phyloP scores from a whole-genome alignment of 257 asterid genomes.

The Scutellaria minor region DNA sequence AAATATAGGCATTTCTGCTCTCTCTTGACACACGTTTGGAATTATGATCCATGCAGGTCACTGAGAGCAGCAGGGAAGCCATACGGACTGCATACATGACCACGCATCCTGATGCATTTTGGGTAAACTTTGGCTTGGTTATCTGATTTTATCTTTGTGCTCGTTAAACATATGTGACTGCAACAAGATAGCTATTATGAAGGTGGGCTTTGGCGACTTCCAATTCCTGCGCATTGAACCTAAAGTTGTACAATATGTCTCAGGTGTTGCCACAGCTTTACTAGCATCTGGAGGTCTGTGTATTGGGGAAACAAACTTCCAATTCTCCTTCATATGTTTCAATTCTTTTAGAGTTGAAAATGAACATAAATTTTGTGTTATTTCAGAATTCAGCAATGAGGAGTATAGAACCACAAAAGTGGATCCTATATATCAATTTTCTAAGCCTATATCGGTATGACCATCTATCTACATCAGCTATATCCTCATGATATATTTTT shows the following conservation, averaged over 20 bases:
- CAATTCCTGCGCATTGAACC: constrained; percentile 78
- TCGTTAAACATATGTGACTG: neutral
- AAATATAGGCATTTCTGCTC: neutral
- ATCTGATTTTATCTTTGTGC: constrained; percentile 4
- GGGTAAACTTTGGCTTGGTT: constrained; percentile 59
- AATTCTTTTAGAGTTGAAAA: neutral
- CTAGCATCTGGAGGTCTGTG: constrained; percentile 77
- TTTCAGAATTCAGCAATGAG: constrained; percentile 71
- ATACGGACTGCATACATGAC: constrained; percentile 74
- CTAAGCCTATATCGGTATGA: constrained; percentile 76
- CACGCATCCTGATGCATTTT: constrained; percentile 85
- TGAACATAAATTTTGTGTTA: neutral
- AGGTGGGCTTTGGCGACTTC: constrained; percentile 96
- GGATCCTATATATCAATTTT: constrained; percentile 83
- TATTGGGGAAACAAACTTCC: neutral
- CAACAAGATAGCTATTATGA: constrained; percentile 40
- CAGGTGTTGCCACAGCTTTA: constrained; percentile 78
- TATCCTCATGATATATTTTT: constrained; percentile 4
- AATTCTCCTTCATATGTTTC: neutral
- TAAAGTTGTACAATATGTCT: constrained; percentile 63
- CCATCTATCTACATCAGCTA: constrained; percentile 18
- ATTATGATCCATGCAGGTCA: constrained; percentile 49
- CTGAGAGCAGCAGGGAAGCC: constrained; percentile 56
- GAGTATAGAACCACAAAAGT: constrained; percentile 68
- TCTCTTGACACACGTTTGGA: neutral